phyloP scores from a whole-genome alignment of 768 basidiomycete genomes.

The Termitomyces eurrhizus region DNA sequence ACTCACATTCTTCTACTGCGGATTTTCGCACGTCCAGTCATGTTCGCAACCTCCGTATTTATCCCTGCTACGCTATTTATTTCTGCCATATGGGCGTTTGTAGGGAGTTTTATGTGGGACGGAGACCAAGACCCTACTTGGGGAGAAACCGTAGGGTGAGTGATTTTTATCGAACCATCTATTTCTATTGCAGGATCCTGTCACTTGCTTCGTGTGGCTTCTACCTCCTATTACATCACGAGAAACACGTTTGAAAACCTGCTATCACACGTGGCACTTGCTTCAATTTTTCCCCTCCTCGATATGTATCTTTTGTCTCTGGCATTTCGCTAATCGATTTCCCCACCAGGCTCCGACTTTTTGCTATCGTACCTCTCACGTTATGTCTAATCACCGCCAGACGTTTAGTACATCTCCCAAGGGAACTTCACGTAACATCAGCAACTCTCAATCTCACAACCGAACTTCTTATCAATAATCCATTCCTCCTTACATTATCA shows the following conservation, averaged over 20 bases:
- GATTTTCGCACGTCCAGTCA: constrained; percentile 80
- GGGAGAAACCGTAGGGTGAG: constrained; percentile 80
- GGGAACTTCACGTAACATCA: constrained; percentile 64
- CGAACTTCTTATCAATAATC: constrained; percentile 63
- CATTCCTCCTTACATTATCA: constrained; percentile 71
- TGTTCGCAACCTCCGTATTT: constrained; percentile 73
- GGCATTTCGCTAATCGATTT: constrained; percentile 7
- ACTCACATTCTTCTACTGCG: constrained; percentile 71
- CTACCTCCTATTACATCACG: constrained; percentile 8
- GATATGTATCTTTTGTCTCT: background rate
- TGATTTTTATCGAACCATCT: constrained; percentile 9
- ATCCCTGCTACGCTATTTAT: constrained; percentile 71
- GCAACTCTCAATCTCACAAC: constrained; percentile 58
- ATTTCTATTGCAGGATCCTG: background rate
- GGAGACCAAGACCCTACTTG: constrained; percentile 57
- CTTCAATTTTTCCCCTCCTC: background rate
- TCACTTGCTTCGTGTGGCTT: background rate
- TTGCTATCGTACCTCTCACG: constrained; percentile 69
- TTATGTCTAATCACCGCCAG: constrained; percentile 70
- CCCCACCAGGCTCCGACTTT: constrained; percentile 58
- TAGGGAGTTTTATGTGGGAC: constrained; percentile 70
- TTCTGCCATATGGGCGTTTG: constrained; percentile 77
- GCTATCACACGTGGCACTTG: background rate
- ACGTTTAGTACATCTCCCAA: constrained; percentile 67
- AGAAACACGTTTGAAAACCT: background rate